Percentiles rank a stretch among this genome's conserved stretches.
phyloP scores from a whole-genome alignment of 257 asterid genomes.

The Solanum neorickii region DNA sequence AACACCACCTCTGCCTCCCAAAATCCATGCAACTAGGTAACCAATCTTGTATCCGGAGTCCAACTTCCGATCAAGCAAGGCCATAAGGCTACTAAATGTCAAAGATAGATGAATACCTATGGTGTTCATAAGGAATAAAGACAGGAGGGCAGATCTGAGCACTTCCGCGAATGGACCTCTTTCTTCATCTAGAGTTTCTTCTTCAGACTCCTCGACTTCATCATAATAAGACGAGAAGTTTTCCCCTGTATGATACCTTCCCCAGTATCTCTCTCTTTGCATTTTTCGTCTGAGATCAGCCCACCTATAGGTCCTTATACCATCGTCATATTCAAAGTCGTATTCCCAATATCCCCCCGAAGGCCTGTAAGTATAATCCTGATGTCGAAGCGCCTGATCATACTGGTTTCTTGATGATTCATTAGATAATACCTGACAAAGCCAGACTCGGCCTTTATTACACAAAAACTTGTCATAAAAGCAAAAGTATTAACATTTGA shows the following conservation, averaged over 20 bases:
- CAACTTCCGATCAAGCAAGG: slow-evolving; percentile 53
- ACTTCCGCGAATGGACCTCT: slow-evolving; percentile 60
- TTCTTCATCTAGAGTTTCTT: slow-evolving; percentile 23
- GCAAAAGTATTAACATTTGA: not conserved
- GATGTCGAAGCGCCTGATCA: slow-evolving; percentile 40
- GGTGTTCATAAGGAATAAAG: slow-evolving; percentile 65
- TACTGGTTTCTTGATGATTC: slow-evolving; percentile 54
- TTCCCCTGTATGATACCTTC: not conserved
- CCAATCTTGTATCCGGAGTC: slow-evolving; percentile 78
- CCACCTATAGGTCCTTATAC: slow-evolving; percentile 56
- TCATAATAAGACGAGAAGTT: slow-evolving; percentile 29
- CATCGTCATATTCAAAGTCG: slow-evolving; percentile 35
- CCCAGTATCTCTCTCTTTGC: slow-evolving; percentile 43
- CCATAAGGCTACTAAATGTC: slow-evolving; percentile 53
- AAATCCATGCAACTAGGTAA: slow-evolving; percentile 50
- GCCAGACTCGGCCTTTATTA: not conserved
- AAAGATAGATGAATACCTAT: slow-evolving; percentile 54
- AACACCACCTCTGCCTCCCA: slow-evolving; percentile 68
- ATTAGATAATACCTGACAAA: slow-evolving; percentile 49
- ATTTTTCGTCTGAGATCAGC: slow-evolving; percentile 41
- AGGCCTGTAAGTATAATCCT: slow-evolving; percentile 23
- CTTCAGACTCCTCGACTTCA: slow-evolving; percentile 19
- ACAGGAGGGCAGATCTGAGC: slow-evolving; percentile 52
- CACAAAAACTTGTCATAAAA: not conserved
- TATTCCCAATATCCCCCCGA: slow-evolving; percentile 26